phyloP scores from a whole-genome alignment of 371 early-diverging fungal genomes.

The Rhizomucor pusillus region DNA sequence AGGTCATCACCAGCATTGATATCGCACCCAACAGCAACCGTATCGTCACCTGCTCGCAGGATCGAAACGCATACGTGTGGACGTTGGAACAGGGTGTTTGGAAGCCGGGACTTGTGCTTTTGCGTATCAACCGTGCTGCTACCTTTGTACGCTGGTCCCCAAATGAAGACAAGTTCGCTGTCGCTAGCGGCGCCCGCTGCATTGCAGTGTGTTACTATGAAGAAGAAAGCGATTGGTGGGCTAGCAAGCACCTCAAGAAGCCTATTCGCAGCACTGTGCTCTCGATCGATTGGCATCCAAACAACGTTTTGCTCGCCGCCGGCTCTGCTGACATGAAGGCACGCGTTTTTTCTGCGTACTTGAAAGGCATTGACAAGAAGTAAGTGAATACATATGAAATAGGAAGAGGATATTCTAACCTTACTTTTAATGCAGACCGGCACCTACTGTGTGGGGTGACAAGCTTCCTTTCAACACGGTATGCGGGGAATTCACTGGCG shows the following conservation, averaged over 20 bases:
- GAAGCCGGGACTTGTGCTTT: slow-evolving; percentile 92
- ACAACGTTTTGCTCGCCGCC: slow-evolving; percentile 91
- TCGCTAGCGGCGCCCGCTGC: slow-evolving; percentile 87
- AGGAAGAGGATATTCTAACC: not conserved
- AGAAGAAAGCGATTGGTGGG: slow-evolving; percentile 97
- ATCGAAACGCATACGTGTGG: slow-evolving; percentile 99
- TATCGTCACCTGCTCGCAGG: slow-evolving; percentile 96
- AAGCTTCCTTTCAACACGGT: slow-evolving; percentile 92
- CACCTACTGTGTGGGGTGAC: slow-evolving; percentile 89
- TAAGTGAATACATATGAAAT: slow-evolving; percentile 15
- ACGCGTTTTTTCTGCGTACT: slow-evolving; percentile 92
- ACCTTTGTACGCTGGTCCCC: slow-evolving; percentile 97
- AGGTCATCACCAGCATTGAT: slow-evolving; percentile 93
- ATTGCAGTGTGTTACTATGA: slow-evolving; percentile 96
- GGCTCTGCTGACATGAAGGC: slow-evolving; percentile 96
- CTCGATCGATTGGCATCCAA: slow-evolving; percentile 95
- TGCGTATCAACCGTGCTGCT: slow-evolving; percentile 96
- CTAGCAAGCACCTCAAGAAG: slow-evolving; percentile 91
- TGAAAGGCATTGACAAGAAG: slow-evolving; percentile 94
- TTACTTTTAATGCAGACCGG: slow-evolving; percentile 41
- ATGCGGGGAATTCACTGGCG: slow-evolving; percentile 84
- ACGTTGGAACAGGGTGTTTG: slow-evolving; percentile 72
- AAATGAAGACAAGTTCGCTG: slow-evolving; percentile 96
- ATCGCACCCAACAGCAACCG: slow-evolving; percentile 96
- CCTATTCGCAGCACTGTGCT: slow-evolving; percentile 91